Conservation (phyloP, 305 asterid species). For the Fraxinus dipetala region DNA sequence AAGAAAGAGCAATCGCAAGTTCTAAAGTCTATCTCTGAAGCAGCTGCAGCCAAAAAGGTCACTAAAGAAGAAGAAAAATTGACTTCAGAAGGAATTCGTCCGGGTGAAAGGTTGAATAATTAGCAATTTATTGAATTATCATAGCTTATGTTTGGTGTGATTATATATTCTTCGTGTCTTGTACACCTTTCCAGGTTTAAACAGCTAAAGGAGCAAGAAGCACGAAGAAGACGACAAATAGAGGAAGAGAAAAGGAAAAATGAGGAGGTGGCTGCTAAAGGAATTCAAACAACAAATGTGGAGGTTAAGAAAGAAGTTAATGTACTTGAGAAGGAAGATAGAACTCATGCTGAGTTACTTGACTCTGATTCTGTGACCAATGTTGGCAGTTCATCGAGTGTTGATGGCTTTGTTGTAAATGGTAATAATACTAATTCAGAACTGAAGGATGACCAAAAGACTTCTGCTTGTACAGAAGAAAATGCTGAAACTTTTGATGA, state of each 20-base stretch:
- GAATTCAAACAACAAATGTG: constrained; percentile 26
- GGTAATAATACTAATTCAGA: constrained; percentile 40
- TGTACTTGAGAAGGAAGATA: constrained; percentile 30
- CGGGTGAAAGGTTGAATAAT: constrained; percentile 82
- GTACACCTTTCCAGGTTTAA: constrained; percentile 57
- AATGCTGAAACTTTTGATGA: constrained; percentile 31
- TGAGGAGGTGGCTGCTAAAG: constrained; percentile 42
- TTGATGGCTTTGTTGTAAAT: constrained; percentile 37
- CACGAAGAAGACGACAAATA: constrained; percentile 48
- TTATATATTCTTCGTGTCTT: constrained; percentile 13
- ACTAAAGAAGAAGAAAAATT: constrained; percentile 41
- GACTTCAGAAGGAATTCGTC: constrained; percentile 62
- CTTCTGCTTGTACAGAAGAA: constrained; percentile 29
- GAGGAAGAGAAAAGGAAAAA: constrained; percentile 63
- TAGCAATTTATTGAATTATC: constrained; percentile 15
- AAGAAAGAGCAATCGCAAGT: constrained; percentile 46
- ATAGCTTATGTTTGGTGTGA: neutral
- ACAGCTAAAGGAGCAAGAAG: constrained; percentile 90
- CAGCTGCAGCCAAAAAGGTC: constrained; percentile 36
- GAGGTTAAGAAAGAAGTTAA: constrained; percentile 31
- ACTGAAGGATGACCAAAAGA: constrained; percentile 31
- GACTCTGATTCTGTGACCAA: constrained; percentile 22
- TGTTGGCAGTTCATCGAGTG: constrained; percentile 27
- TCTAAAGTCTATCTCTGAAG: constrained; percentile 49
- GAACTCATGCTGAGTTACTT: constrained; percentile 12